These are phyloP conservation scores for Rhinocladiella similis DNA, from an alignment of 2,329 filamentous ascomycete genomes.

Conservation along the genomic window DNA sequence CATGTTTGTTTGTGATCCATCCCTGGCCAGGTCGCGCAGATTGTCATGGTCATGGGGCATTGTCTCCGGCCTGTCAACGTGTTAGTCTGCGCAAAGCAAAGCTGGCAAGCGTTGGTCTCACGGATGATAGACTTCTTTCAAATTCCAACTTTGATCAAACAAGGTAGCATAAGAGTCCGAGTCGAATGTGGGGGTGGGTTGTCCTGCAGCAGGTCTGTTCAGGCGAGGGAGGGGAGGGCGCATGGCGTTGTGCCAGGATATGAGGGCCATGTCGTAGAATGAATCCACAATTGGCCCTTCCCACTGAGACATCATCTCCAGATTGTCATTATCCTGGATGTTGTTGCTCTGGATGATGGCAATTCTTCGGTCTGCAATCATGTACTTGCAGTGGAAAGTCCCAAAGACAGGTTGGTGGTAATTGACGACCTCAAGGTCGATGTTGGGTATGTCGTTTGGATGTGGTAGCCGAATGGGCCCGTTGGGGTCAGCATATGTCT, in stretches of 20 bases:
- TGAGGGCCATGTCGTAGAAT: constrained; percentile 70
- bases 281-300: constrained; percentile 76
- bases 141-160: constrained; percentile 23
- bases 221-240: constrained; percentile 60
- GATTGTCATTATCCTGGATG: constrained; percentile 73
- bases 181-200: constrained; percentile 30
- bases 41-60: constrained; percentile 15
- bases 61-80: constrained; percentile 3
- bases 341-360: constrained; percentile 76
- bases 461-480: constrained; percentile 60
- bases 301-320: constrained; percentile 77
- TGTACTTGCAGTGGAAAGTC: constrained; percentile 77
- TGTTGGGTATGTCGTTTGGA: constrained; percentile 65
- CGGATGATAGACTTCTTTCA: constrained; percentile 17
- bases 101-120: background rate
- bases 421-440: constrained; percentile 73
- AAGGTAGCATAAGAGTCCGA: constrained; percentile 16
- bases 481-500: constrained; percentile 56
- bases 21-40: constrained; percentile 21
- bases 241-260: constrained; percentile 68
- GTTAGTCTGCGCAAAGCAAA: constrained; percentile 7
- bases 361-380: constrained; percentile 71
- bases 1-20: constrained; percentile 33
- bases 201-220: constrained; percentile 48
- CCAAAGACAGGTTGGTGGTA: constrained; percentile 69